phyloP scores from a whole-genome alignment of 2,329 filamentous ascomycete species.

The Calycina herbarum region DNA sequence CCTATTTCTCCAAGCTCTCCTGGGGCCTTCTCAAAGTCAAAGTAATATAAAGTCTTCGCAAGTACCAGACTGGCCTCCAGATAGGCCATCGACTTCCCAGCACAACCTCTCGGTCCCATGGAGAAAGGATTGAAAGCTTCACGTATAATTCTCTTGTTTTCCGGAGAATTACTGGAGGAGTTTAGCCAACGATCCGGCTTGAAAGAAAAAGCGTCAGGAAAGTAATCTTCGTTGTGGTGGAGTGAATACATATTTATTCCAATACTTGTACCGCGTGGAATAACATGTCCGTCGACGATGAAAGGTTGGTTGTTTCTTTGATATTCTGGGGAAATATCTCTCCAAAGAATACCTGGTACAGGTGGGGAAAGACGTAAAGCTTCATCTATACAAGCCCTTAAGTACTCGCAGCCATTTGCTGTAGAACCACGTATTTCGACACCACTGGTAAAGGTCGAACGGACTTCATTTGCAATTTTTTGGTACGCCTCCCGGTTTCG shows the following conservation, averaged over 20 bases:
- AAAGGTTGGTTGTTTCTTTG: slow-evolving; percentile 16
- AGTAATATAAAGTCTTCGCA: slow-evolving; percentile 24
- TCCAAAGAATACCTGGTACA: slow-evolving; percentile 38
- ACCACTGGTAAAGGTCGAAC: slow-evolving; percentile 13
- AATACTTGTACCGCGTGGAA: slow-evolving; percentile 40
- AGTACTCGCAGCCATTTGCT: slow-evolving; percentile 42
- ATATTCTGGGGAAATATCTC: slow-evolving; percentile 35
- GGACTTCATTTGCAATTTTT: slow-evolving; percentile 30
- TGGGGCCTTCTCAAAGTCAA: slow-evolving; percentile 18
- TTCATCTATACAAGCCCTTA: slow-evolving; percentile 49
- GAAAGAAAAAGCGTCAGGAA: slow-evolving; percentile 32
- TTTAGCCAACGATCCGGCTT: slow-evolving; percentile 38
- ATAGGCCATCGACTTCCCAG: slow-evolving; percentile 36
- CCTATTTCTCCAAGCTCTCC: background rate
- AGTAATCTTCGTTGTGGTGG: slow-evolving; percentile 39
- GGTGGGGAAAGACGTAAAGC: slow-evolving; percentile 47
- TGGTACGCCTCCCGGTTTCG: slow-evolving; percentile 33
- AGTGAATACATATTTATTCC: slow-evolving; percentile 39
- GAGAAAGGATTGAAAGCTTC: slow-evolving; percentile 39
- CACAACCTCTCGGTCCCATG: slow-evolving; percentile 39
- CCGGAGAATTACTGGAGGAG: too few relatives aligned
- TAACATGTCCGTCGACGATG: slow-evolving; percentile 37
- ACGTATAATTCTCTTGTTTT: slow-evolving; percentile 18
- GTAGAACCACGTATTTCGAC: slow-evolving; percentile 28
- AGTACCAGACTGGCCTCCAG: slow-evolving; percentile 31